These are phyloP conservation scores for Linnemannia exigua DNA, from an alignment of 192 early-diverging fungal species.

Conservation along the genomic window DNA sequence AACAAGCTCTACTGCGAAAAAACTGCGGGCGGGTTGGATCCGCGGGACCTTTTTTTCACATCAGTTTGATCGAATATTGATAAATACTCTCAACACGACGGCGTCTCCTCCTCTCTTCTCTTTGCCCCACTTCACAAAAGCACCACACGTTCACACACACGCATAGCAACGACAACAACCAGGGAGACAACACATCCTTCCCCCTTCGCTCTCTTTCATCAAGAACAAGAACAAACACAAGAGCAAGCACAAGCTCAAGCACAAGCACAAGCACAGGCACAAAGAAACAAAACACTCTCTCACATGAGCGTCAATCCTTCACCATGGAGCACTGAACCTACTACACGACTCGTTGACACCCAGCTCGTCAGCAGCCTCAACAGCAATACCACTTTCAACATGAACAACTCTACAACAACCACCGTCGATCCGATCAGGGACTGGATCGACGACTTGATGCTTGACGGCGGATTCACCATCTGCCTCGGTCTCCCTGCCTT, in stretches of 20 bases:
- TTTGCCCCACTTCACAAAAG: no score
- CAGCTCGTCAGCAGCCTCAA: not conserved
- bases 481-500: constrained; percentile 13
- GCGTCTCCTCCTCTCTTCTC: no score
- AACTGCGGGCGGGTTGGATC: not conserved
- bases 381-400: not conserved
- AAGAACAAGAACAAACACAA: not conserved
- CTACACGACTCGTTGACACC: not conserved
- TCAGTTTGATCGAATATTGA: no score
- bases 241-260: not conserved
- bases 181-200: no score
- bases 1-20: not conserved
- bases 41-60: no score
- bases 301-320: constrained; percentile 5
- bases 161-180: no score
- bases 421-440: constrained; percentile 6
- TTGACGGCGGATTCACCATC: not conserved
- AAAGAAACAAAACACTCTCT: not conserved
- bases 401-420: not conserved
- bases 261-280: not conserved
- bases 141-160: no score
- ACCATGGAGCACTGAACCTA: not conserved
- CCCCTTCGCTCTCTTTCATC: no score
- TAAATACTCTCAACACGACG: no score
- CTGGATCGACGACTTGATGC: constrained; percentile 9